These are phyloP conservation scores for Amauroascus niger DNA, from an alignment of 2,329 filamentous ascomycete genomes.

Conservation along the genomic window DNA sequence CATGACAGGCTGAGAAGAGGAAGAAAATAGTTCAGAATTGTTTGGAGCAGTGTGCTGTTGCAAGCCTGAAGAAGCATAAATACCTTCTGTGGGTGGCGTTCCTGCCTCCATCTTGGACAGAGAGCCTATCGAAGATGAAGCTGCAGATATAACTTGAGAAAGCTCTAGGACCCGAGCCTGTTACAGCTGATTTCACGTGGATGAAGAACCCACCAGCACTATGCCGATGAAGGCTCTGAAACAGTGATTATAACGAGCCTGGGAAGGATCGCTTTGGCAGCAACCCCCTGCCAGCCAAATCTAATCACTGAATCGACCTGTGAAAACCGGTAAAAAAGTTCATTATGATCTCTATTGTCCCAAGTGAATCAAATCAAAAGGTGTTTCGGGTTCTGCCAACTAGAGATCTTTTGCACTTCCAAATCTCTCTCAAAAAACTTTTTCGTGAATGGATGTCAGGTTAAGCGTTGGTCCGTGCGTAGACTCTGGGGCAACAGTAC, in stretches of 20 bases:
- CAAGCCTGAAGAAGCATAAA: conserved; percentile 28
- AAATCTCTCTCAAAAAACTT: background rate
- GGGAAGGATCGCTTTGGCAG: background rate
- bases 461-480: conserved; percentile 10
- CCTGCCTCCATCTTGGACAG: conserved; percentile 17
- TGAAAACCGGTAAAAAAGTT: background rate
- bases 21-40: conserved; percentile 14
- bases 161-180: background rate
- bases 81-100: conserved; percentile 27
- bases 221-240: conserved; percentile 5
- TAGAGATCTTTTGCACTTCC: no score
- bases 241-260: background rate
- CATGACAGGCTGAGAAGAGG: conserved; percentile 22
- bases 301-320: background rate
- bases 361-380: background rate
- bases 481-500: background rate
- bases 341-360: background rate
- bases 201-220: conserved; percentile 4
- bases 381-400: background rate
- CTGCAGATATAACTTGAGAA: conserved; percentile 12
- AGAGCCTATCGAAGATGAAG: conserved; percentile 14
- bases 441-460: conserved; percentile 1
- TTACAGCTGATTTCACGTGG: conserved; percentile 3
- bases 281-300: background rate
- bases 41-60: conserved; percentile 9